Conservation (phyloP, 192 early-diverging fungal genomes). For the Chytriomyces sp. region DNA sequence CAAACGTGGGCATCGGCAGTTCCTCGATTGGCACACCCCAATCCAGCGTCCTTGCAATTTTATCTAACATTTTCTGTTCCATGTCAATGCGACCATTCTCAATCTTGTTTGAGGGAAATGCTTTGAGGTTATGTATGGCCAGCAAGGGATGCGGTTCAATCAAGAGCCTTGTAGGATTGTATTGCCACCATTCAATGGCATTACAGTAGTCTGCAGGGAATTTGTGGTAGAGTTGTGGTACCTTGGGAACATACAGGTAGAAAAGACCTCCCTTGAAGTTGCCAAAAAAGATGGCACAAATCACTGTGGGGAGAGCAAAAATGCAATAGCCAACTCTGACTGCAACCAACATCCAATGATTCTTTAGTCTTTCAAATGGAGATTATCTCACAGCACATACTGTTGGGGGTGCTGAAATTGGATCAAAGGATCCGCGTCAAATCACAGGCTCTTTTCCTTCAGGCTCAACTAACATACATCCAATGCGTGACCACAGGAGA, state of each 20-base stretch:
- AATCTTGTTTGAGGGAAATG: constrained; percentile 52
- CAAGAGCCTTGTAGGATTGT: constrained; percentile 59
- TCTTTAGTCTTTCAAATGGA: neutral
- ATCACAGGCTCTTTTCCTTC: constrained; percentile 41
- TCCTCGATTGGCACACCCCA: constrained; percentile 53
- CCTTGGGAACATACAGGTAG: constrained; percentile 61
- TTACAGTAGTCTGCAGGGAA: constrained; percentile 61
- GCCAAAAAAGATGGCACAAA: constrained; percentile 75
- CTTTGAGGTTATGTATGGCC: constrained; percentile 55
- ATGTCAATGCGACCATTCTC: constrained; percentile 67
- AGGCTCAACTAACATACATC: constrained; percentile 53
- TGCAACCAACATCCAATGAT: neutral
- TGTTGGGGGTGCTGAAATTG: constrained; percentile 49
- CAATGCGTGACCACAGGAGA: constrained; percentile 54
- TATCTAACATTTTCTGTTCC: constrained; percentile 73
- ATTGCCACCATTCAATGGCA: constrained; percentile 49
- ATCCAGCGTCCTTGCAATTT: constrained; percentile 57
- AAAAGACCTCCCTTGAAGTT: constrained; percentile 59
- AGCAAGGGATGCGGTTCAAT: constrained; percentile 53
- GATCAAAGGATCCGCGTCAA: constrained; percentile 51
- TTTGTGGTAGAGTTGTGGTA: constrained; percentile 64
- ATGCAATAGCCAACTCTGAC: constrained; percentile 68
- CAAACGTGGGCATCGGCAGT: constrained; percentile 57
- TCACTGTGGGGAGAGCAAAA: constrained; percentile 79
- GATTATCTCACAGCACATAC: constrained; percentile 32